These are phyloP conservation scores for Sequoiadendron giganteum DNA, from an alignment of 75 land plant species.

Conservation along the genomic window DNA sequence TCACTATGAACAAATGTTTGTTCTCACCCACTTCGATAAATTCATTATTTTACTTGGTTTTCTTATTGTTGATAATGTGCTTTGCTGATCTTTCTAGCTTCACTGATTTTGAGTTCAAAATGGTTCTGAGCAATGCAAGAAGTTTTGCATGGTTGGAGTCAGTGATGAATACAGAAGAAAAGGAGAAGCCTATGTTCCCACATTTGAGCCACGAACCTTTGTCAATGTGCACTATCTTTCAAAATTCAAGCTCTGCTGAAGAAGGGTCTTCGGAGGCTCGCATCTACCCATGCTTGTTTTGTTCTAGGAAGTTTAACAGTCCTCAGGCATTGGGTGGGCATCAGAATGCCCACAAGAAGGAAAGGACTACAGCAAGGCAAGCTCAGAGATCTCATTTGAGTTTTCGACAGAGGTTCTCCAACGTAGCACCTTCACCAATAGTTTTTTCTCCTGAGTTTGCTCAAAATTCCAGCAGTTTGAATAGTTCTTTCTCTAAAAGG, in stretches of 20 bases:
- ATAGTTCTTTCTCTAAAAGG: background rate
- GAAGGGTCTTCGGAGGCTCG: constrained; percentile 9
- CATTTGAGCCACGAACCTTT: background rate
- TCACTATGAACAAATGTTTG: background rate
- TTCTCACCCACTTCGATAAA: background rate
- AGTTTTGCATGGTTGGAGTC: background rate
- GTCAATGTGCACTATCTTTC: background rate
- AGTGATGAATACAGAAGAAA: background rate
- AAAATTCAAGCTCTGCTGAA: background rate
- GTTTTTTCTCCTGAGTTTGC: background rate
- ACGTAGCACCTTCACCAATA: background rate
- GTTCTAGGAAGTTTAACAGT: constrained; percentile 28
- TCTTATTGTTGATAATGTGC: background rate
- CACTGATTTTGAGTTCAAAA: background rate
- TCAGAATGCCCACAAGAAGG: constrained; percentile 51
- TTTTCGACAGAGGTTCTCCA: background rate
- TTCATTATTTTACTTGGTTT: background rate
- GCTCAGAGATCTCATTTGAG: constrained; percentile 17
- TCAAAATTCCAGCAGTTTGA: background rate
- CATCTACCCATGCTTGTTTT: constrained; percentile 27
- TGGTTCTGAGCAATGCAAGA: constrained; percentile 4
- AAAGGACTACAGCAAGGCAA: constrained; percentile 23
- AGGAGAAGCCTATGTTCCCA: background rate
- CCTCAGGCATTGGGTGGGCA: constrained; percentile 47
- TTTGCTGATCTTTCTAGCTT: background rate